These are phyloP conservation scores for Penicilliopsis zonata DNA, from an alignment of 495 filamentous ascomycete genomes.

Conservation along the genomic window DNA sequence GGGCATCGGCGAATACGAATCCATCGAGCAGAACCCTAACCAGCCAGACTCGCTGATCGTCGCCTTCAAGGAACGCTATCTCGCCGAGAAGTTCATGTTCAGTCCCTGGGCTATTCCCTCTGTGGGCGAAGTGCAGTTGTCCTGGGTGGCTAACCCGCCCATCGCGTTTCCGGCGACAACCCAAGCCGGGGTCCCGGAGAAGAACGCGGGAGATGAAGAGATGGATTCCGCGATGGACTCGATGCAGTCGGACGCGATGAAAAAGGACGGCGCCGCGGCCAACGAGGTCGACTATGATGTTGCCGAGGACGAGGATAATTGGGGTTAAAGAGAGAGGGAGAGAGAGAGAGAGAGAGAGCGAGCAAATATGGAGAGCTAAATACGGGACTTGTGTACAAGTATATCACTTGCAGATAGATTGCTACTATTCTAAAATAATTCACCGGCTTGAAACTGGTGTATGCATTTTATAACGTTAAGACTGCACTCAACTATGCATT, in stretches of 20 bases:
- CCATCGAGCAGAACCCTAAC: slow-evolving; percentile 53
- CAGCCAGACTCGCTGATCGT: slow-evolving; percentile 49
- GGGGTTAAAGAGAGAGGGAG: slow-evolving; percentile 10
- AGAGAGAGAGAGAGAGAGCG: background rate
- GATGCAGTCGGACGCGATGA: slow-evolving; percentile 10
- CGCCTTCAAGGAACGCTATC: slow-evolving; percentile 79
- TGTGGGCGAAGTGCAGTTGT: slow-evolving; percentile 63
- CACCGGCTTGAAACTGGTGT: no score
- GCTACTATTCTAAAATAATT: no score
- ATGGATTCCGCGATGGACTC: slow-evolving; percentile 19
- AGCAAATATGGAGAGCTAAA: background rate
- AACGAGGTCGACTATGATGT: slow-evolving; percentile 40
- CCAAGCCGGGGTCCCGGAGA: slow-evolving; percentile 14
- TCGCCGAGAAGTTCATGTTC: slow-evolving; percentile 77
- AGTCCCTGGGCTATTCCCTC: slow-evolving; percentile 54
- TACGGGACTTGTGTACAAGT: no score
- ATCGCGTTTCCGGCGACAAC: slow-evolving; percentile 9
- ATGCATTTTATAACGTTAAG: no score
- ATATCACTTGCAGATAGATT: no score
- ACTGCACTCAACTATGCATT: no score
- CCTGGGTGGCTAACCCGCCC: slow-evolving; percentile 52
- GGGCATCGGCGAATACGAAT: slow-evolving; percentile 75
- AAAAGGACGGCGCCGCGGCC: slow-evolving; percentile 6
- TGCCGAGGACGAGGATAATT: slow-evolving; percentile 39
- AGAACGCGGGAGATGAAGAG: slow-evolving; percentile 11